These are phyloP conservation scores for Musa beccarii DNA, from an alignment of 176 grass and related monocot species.

Conservation along the genomic window DNA sequence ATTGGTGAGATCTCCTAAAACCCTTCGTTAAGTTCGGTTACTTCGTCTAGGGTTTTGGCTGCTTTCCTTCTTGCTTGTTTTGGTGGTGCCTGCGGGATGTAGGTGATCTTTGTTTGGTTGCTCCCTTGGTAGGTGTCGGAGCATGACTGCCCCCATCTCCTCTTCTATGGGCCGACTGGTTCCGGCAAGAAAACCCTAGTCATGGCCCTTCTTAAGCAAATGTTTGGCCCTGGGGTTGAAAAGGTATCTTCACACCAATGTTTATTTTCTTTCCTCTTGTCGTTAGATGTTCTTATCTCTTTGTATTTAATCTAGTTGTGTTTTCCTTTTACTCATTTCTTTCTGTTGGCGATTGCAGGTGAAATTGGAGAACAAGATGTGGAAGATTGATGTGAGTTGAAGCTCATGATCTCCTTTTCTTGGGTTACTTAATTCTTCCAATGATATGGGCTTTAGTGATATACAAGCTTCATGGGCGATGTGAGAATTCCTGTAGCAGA, in stretches of 20 bases:
- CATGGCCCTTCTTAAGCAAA: constrained; percentile 81
- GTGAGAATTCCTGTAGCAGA: background rate
- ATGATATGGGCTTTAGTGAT: background rate
- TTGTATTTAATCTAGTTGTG: constrained; percentile 1
- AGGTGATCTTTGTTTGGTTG: background rate
- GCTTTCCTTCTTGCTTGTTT: background rate
- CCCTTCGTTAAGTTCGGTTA: background rate
- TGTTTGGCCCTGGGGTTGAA: constrained; percentile 69
- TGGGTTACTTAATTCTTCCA: background rate
- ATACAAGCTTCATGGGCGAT: background rate
- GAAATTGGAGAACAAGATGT: constrained; percentile 94
- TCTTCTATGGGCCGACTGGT: constrained; percentile 91
- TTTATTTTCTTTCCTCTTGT: background rate
- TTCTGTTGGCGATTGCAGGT: constrained; percentile 39
- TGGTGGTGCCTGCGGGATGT: background rate
- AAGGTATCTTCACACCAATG: constrained; percentile 31
- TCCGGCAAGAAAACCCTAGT: constrained; percentile 99
- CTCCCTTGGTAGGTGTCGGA: constrained; percentile 51
- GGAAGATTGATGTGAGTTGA: constrained; percentile 87
- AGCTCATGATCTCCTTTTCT: background rate
- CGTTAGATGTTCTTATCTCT: background rate
- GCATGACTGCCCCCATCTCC: constrained; percentile 90
- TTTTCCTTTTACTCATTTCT: background rate
- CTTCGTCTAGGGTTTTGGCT: constrained; percentile 27
- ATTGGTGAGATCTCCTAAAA: constrained; percentile 37